A percentile compares a stretch with the other conserved stretches of the same genome.
Evolutionary conservation across 345 rosid species (phyloP).

Genomic region (Linum lewisii): DNA sequence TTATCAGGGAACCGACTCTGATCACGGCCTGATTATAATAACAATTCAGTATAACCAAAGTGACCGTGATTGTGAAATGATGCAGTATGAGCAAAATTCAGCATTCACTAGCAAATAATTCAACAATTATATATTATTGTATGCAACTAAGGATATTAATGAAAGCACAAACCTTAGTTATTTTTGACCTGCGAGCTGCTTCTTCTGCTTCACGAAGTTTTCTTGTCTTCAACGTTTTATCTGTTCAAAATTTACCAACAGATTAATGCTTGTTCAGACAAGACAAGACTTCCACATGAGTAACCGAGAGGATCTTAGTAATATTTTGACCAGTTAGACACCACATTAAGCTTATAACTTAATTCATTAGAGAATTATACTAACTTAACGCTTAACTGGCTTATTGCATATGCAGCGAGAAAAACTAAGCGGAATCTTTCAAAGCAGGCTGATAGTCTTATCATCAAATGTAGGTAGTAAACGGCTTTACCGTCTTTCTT

Average conservation of each 20-base stretch:
- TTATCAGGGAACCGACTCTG: constrained; percentile 87
- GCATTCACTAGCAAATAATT: background rate
- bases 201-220: constrained; percentile 83
- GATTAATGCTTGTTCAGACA: background rate
- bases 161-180: constrained; percentile 46
- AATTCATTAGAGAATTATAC: background rate
- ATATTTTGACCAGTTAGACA: background rate
- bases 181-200: constrained; percentile 64
- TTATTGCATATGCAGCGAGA: background rate
- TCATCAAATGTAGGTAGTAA: background rate
- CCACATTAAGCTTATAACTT: background rate
- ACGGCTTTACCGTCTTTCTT: constrained; percentile 53
- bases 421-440: background rate
- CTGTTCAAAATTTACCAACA: constrained; percentile 22
- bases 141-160: constrained; percentile 1
- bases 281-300: background rate
- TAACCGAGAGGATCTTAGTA: background rate
- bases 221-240: constrained; percentile 65
- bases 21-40: constrained; percentile 41
- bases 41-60: background rate
- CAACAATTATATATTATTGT: background rate
- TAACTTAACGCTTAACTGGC: background rate
- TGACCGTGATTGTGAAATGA: background rate
- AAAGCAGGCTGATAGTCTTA: background rate
- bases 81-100: background rate